Evolutionary conservation across 2,329 filamentous ascomycete species (phyloP).

Genomic region (Epichloe brachyelytri): DNA sequence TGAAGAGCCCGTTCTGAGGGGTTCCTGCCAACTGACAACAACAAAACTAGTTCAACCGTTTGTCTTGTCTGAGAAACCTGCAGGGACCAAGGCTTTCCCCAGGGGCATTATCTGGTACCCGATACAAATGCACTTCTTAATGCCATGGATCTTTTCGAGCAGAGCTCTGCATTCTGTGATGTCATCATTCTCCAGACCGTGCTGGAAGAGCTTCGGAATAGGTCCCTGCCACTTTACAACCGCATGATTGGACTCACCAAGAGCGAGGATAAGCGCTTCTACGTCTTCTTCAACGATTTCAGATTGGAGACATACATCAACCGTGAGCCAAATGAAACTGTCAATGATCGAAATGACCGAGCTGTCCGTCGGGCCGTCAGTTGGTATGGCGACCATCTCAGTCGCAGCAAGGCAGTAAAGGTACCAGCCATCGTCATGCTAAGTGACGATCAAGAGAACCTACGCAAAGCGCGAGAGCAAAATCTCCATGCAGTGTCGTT

Average conservation of each 20-base stretch:
- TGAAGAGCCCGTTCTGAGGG: not conserved
- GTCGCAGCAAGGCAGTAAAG: constrained; percentile 44
- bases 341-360: constrained; percentile 94
- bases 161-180: constrained; percentile 83
- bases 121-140: constrained; percentile 94
- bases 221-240: constrained; percentile 89
- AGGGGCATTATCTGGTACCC: constrained; percentile 87
- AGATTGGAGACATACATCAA: constrained; percentile 78
- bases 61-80: constrained; percentile 78
- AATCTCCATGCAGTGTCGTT: constrained; percentile 56
- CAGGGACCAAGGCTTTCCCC: constrained; percentile 71
- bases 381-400: constrained; percentile 82
- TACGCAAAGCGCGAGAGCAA: constrained; percentile 68
- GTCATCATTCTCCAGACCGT: constrained; percentile 96
- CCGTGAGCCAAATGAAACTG: constrained; percentile 63
- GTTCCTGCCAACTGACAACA: not conserved
- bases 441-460: constrained; percentile 80
- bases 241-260: constrained; percentile 81
- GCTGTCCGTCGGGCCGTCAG: constrained; percentile 74
- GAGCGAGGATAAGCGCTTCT: constrained; percentile 93
- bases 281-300: constrained; percentile 99
- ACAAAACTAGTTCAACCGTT: constrained; percentile 54
- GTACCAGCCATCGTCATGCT: constrained; percentile 80
- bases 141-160: constrained; percentile 94
- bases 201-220: constrained; percentile 87